Conservation (phyloP, 1,139 yeast species). For the Pichia sp. region DNA sequence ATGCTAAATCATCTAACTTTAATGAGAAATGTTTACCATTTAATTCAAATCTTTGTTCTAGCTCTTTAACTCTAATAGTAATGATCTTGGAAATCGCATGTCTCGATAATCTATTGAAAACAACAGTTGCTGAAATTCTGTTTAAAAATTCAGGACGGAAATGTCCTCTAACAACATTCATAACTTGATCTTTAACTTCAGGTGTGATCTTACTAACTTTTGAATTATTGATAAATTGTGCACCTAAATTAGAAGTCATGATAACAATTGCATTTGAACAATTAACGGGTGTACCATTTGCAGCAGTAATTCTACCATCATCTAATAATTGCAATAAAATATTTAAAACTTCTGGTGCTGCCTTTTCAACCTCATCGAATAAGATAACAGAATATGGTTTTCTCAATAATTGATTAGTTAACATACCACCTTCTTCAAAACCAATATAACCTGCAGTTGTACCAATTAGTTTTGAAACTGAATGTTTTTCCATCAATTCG, state of each 20-base stretch:
- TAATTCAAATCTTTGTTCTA: slow-evolving; percentile 74
- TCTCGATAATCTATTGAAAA: slow-evolving; percentile 86
- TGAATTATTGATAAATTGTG: slow-evolving; percentile 73
- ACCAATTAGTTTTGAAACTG: slow-evolving; percentile 90
- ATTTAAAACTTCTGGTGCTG: slow-evolving; percentile 97
- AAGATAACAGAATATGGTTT: slow-evolving; percentile 91
- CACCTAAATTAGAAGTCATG: slow-evolving; percentile 97
- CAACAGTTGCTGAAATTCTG: slow-evolving; percentile 87
- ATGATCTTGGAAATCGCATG: slow-evolving; percentile 92
- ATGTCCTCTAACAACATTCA: slow-evolving; percentile 80
- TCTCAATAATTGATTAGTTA: slow-evolving; percentile 85
- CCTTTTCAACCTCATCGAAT: slow-evolving; percentile 96
- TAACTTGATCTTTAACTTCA: slow-evolving; percentile 66
- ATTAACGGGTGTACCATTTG: slow-evolving; percentile 88
- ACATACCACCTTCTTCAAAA: slow-evolving; percentile 93
- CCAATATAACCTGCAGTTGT: slow-evolving; percentile 99
- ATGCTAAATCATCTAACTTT: slow-evolving; percentile 63
- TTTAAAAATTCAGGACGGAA: slow-evolving; percentile 97
- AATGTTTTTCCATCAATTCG: slow-evolving; percentile 90
- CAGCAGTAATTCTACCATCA: slow-evolving; percentile 93
- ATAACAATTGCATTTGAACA: slow-evolving; percentile 88
- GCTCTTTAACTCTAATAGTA: slow-evolving; percentile 71
- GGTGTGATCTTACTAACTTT: slow-evolving; percentile 58
- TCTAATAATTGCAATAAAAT: slow-evolving; percentile 85
- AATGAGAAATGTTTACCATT: slow-evolving; percentile 74